Evolutionary conservation across 495 filamentous ascomycete genomes (phyloP).

Genomic region (Rusavskia elegans): DNA sequence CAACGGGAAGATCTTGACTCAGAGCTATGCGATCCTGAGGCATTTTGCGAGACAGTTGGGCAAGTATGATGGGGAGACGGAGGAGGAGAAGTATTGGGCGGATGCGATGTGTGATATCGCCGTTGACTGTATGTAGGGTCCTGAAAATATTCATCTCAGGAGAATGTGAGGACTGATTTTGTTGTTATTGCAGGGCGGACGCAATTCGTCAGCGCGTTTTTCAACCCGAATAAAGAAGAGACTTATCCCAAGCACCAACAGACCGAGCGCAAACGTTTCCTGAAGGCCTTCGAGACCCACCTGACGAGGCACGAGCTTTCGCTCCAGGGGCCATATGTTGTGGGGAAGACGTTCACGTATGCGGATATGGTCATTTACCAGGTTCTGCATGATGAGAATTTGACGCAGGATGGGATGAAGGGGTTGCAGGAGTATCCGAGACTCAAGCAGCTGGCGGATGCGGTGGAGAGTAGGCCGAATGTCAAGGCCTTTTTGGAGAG

Average conservation of each 20-base stretch:
- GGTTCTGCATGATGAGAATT: conserved; percentile 14
- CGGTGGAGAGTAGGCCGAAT: conserved; percentile 13
- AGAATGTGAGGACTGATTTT: not conserved
- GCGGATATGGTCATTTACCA: conserved; percentile 19
- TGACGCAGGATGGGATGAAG: conserved; percentile 14
- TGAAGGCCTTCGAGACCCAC: conserved; percentile 12
- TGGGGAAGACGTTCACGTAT: conserved; percentile 13
- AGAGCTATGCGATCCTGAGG: conserved; percentile 25
- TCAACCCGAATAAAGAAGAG: conserved; percentile 7
- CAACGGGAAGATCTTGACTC: conserved; percentile 22
- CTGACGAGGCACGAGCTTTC: conserved; percentile 10
- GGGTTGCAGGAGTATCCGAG: conserved; percentile 18
- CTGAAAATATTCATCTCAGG: not conserved
- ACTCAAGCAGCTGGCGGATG: conserved; percentile 16
- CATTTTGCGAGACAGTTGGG: conserved; percentile 24
- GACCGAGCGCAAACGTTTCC: conserved; percentile 4
- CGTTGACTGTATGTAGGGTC: conserved; percentile 16
- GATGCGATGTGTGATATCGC: conserved; percentile 29
- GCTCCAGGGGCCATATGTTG: conserved; percentile 11
- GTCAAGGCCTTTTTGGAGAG: conserved; percentile 16
- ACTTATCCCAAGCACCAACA: conserved; percentile 13
- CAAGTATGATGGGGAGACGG: conserved; percentile 23
- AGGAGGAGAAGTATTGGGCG: conserved; percentile 24
- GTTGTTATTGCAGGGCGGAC: conserved; percentile 9
- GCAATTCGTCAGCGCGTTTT: conserved; percentile 17